Conservation (phyloP, 2,329 filamentous ascomycete species). For the Monilinia vaccinii-corymbosi region DNA sequence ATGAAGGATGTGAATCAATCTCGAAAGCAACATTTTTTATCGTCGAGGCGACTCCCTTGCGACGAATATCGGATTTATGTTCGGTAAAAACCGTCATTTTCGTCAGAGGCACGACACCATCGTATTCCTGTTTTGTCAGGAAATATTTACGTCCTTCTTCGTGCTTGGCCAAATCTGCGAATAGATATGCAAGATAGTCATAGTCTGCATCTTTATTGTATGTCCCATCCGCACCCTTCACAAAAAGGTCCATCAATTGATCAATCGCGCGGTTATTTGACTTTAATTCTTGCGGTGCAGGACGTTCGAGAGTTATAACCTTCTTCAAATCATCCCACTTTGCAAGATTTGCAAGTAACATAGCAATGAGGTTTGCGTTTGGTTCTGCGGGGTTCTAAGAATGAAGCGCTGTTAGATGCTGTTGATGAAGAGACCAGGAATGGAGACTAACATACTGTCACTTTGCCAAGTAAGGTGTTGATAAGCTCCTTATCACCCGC, state of each 20-base stretch:
- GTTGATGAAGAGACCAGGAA: constrained; percentile 7
- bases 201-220: constrained; percentile 83
- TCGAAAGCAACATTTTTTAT: constrained; percentile 94
- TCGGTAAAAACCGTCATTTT: constrained; percentile 95
- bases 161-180: constrained; percentile 85
- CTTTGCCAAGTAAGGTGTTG: constrained; percentile 58
- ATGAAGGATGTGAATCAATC: constrained; percentile 57
- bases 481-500: constrained; percentile 75
- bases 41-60: constrained; percentile 90
- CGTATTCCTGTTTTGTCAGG: constrained; percentile 63
- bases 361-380: constrained; percentile 76
- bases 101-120: constrained; percentile 75
- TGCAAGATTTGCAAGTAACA: constrained; percentile 86
- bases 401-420: neutral
- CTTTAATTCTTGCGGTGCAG: constrained; percentile 58
- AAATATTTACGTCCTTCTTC: constrained; percentile 68
- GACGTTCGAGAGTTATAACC: constrained; percentile 59
- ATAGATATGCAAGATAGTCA: constrained; percentile 89
- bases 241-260: constrained; percentile 91
- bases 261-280: constrained; percentile 70
- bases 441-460: constrained; percentile 59
- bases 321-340: constrained; percentile 68
- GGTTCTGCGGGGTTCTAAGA: constrained; percentile 60
- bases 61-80: constrained; percentile 70
- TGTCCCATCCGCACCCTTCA: constrained; percentile 73